These are phyloP conservation scores for Hydrangea macrophylla DNA, from an alignment of 148 eudicot species.

Conservation along the genomic window DNA sequence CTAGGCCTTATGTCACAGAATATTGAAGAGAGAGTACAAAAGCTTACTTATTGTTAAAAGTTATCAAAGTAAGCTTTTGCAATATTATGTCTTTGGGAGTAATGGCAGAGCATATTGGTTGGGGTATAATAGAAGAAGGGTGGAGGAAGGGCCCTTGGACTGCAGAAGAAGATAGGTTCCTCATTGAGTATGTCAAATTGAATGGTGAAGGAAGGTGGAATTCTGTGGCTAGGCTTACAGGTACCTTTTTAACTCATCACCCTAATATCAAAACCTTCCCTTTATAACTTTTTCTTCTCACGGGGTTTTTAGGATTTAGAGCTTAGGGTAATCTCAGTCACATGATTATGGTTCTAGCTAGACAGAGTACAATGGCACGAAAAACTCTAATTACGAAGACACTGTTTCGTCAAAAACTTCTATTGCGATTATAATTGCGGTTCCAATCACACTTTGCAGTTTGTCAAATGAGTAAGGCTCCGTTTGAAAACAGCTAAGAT, in stretches of 20 bases:
- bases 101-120: constrained; percentile 45
- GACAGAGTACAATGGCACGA: neutral
- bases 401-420: too few relatives aligned
- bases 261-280: neutral
- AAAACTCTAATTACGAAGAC: too few relatives aligned
- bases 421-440: too few relatives aligned
- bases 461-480: too few relatives aligned
- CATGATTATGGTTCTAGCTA: neutral
- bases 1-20: constrained; percentile 31
- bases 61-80: neutral
- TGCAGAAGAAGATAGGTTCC: constrained; percentile 73
- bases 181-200: constrained; percentile 60
- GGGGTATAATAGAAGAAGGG: constrained; percentile 56
- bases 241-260: constrained; percentile 20
- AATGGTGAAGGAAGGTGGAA: constrained; percentile 97
- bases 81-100: constrained; percentile 19
- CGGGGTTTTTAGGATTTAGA: too few relatives aligned
- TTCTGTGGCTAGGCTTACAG: constrained; percentile 73
- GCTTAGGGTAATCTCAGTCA: too few relatives aligned
- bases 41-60: neutral
- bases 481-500: too few relatives aligned
- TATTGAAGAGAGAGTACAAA: constrained; percentile 14
- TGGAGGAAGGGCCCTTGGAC: constrained; percentile 98
- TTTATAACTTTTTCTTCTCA: neutral
- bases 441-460: too few relatives aligned